Evolutionary conservation across 2,329 filamentous ascomycete species (phyloP), one percentile per base, ranked within the genome.

Genomic region (Whalleya microplaca): DNA sequence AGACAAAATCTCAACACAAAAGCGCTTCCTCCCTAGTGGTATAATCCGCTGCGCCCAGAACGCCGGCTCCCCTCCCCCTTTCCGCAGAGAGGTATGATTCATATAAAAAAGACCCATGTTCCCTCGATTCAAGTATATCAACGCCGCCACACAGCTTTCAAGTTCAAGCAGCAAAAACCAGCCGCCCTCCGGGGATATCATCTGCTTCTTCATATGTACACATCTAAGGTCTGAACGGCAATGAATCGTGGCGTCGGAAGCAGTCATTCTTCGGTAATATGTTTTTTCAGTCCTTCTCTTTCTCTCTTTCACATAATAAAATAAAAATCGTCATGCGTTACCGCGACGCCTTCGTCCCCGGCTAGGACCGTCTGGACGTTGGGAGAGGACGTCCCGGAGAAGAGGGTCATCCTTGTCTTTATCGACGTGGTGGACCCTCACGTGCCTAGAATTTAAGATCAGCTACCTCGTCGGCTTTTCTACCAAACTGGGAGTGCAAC

Each of bases 361-460:
- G 69, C 84, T 91, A 5, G 90, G 90, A 29, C 93, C 93, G 73
- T 96, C 91, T 2, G 90, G 87, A 49, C 95, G 82, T 71, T 96
- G 92, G 1, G 92, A 84, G 40, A 98, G 84, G 1, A 98, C 94
- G 47, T 94, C 89, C 50, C 92, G 84, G 41, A 99, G 78, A 52
- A 81, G 75, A 0, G 90, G 86, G 68, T 98, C 94, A 65, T 97
- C 92, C 73, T 92, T 94, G 71, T 90, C 87, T 72, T 92, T 95
- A 69, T 98, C 93, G 41, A 87, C 78, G 71, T 98, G 95, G 71
- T 98, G 94, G 42, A 95, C 92, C 52, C 92, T 86, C 32, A 98
- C 95, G 74, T 99, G 95, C 73, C 92, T 96, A 4, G 58, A 9
- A 14, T 41, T 19, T 32, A 7, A 4, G 40, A 53, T 61, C 48